Conservation (phyloP, 768 basidiomycete species). For the Filobasidium floriforme region DNA sequence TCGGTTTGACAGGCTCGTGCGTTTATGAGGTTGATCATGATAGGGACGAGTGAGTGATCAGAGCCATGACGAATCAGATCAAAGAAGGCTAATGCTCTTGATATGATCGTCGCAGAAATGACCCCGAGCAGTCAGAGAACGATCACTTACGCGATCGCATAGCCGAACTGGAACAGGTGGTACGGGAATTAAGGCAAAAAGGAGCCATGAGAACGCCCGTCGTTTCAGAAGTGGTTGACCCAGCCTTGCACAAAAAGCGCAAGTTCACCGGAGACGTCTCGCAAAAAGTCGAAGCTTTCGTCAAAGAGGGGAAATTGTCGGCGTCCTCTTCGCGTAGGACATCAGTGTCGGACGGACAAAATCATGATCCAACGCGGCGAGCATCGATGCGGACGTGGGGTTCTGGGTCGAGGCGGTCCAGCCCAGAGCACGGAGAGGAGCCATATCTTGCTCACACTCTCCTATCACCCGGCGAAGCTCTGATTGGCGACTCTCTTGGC, state of each 20-base stretch:
- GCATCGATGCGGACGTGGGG: neutral
- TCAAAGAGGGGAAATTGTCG: constrained; percentile 1
- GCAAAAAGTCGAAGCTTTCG: constrained; percentile 23
- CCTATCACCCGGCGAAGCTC: constrained; percentile 11
- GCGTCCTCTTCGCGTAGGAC: constrained; percentile 13
- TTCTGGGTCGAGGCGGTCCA: constrained; percentile 4
- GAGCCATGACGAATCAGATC: constrained; percentile 22
- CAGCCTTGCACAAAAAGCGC: constrained; percentile 29
- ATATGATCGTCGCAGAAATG: constrained; percentile 55
- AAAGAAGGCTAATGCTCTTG: constrained; percentile 21
- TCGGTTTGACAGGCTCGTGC: constrained; percentile 84
- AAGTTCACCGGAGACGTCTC: constrained; percentile 32
- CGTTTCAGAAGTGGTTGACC: constrained; percentile 4
- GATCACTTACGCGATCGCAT: constrained; percentile 78
- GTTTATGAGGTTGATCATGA: constrained; percentile 93
- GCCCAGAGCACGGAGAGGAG: constrained; percentile 15
- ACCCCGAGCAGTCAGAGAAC: constrained; percentile 77
- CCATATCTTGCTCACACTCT: constrained; percentile 16
- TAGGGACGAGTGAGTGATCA: constrained; percentile 57
- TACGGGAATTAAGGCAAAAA: constrained; percentile 64
- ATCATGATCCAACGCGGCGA: neutral
- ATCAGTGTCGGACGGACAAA: constrained; percentile 11
- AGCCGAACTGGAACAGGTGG: constrained; percentile 84
- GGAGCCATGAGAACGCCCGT: constrained; percentile 20
- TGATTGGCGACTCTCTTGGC: constrained; percentile 22